A percentile compares a stretch with the other conserved stretches of the same genome.
Evolutionary conservation across 768 basidiomycete genomes (phyloP).

Genomic region (Mycena metata): DNA sequence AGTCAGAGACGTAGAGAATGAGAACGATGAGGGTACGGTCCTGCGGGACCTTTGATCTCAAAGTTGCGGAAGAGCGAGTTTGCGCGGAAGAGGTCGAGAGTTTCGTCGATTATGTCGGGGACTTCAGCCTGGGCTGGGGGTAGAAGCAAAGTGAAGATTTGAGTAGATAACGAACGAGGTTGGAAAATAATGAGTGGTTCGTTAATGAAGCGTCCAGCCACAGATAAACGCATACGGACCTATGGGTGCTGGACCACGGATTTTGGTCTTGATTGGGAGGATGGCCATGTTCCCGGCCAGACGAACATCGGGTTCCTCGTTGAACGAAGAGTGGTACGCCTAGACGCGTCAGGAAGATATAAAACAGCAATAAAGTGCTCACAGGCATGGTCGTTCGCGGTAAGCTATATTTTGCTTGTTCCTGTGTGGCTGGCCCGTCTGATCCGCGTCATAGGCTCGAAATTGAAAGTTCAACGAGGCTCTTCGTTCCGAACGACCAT

Average conservation of each 20-base stretch:
- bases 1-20: constrained; percentile 98
- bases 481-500: too few relatives aligned
- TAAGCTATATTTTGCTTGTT: constrained; percentile 37
- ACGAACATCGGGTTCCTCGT: constrained; percentile 84
- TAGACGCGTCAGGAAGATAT: constrained; percentile 49
- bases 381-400: constrained; percentile 63
- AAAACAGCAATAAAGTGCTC: constrained; percentile 43
- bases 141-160: constrained; percentile 35
- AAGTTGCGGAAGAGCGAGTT: constrained; percentile 99
- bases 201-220: too few relatives aligned
- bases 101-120: constrained; percentile 95
- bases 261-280: constrained; percentile 90
- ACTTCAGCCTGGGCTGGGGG: constrained; percentile 79
- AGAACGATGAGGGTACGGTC: constrained; percentile 97
- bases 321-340: constrained; percentile 97
- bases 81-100: constrained; percentile 96
- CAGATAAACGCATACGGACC: constrained; percentile 72
- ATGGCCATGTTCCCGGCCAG: constrained; percentile 92
- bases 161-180: neutral
- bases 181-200: too few relatives aligned
- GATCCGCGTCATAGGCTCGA: constrained; percentile 20
- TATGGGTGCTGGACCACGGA: constrained; percentile 92
- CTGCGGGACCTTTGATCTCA: constrained; percentile 98
- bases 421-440: constrained; percentile 9
- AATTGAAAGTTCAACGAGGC: neutral